These are phyloP conservation scores for Didymella sp. DNA, from an alignment of 2,329 filamentous ascomycete species.

Conservation along the genomic window DNA sequence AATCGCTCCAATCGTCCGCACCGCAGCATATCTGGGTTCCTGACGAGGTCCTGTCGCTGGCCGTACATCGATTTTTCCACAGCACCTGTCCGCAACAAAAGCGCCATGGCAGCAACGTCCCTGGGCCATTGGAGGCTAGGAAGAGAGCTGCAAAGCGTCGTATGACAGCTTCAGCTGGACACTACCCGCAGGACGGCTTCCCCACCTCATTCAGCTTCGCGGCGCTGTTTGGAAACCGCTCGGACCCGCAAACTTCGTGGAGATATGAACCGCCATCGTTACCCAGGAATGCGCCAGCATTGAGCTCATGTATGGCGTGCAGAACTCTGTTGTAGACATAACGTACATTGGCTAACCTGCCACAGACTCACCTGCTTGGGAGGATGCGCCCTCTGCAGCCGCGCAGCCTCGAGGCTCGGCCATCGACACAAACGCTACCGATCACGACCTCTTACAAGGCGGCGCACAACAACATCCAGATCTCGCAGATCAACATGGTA, in stretches of 20 bases:
- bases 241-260: slow-evolving; percentile 35
- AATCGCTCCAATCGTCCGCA: slow-evolving; percentile 50
- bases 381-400: neutral
- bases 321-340: neutral
- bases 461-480: neutral
- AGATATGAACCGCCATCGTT: slow-evolving; percentile 47
- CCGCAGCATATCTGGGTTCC: slow-evolving; percentile 64
- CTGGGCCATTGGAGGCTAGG: slow-evolving; percentile 68
- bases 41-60: slow-evolving; percentile 61
- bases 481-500: neutral
- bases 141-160: slow-evolving; percentile 62
- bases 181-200: slow-evolving; percentile 40
- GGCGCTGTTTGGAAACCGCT: slow-evolving; percentile 39
- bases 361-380: neutral
- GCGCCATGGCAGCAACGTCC: slow-evolving; percentile 66
- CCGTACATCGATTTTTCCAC: slow-evolving; percentile 60
- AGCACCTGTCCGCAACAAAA: slow-evolving; percentile 54
- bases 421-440: neutral
- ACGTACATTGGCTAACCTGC: neutral
- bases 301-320: slow-evolving; percentile 29
- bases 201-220: slow-evolving; percentile 37
- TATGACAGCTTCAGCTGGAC: slow-evolving; percentile 57
- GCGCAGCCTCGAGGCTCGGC: neutral
- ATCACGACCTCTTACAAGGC: neutral
- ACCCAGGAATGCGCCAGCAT: slow-evolving; percentile 18